phyloP scores from a whole-genome alignment of 202 grass and related monocot genomes.

The Tripidium arundinaceum region DNA sequence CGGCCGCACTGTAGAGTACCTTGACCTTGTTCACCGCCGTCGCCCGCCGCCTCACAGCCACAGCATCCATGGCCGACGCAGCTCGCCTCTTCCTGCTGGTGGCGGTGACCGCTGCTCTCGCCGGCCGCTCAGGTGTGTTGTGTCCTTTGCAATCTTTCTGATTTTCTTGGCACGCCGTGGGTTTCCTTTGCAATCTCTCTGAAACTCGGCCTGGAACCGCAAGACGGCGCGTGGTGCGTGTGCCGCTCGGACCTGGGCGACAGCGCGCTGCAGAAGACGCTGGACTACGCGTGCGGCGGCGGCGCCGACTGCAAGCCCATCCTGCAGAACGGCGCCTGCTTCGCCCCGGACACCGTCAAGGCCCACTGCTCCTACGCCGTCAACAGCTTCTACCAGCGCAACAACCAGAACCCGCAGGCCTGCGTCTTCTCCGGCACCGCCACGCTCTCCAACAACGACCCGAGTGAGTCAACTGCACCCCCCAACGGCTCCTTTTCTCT shows the following conservation, averaged over 20 bases:
- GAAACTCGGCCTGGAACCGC: not conserved
- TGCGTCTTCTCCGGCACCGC: conserved; percentile 65
- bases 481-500: not conserved
- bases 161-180: not conserved
- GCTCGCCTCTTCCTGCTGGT: conserved; percentile 19
- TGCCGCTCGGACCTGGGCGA: conserved; percentile 58
- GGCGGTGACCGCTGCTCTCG: conserved; percentile 12
- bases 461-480: conserved; percentile 43
- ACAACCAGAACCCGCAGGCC: conserved; percentile 47
- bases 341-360: conserved; percentile 59
- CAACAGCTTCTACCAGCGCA: conserved; percentile 88
- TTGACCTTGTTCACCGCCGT: not conserved
- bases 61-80: conserved; percentile 19
- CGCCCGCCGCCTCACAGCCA: not conserved
- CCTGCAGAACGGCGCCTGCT: conserved; percentile 57
- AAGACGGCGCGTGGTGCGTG: conserved; percentile 74
- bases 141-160: not conserved
- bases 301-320: conserved; percentile 70
- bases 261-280: conserved; percentile 52
- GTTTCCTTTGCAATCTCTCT: not conserved
- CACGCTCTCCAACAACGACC: conserved; percentile 35
- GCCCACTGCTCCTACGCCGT: conserved; percentile 85
- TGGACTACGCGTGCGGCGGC: conserved; percentile 75
- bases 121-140: conserved; percentile 27
- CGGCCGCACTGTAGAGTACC: not conserved